Evolutionary conservation across 306 rosid species (phyloP), one percentile per base, ranked within the genome.

Genomic region (Ziziphus jujuba): DNA sequence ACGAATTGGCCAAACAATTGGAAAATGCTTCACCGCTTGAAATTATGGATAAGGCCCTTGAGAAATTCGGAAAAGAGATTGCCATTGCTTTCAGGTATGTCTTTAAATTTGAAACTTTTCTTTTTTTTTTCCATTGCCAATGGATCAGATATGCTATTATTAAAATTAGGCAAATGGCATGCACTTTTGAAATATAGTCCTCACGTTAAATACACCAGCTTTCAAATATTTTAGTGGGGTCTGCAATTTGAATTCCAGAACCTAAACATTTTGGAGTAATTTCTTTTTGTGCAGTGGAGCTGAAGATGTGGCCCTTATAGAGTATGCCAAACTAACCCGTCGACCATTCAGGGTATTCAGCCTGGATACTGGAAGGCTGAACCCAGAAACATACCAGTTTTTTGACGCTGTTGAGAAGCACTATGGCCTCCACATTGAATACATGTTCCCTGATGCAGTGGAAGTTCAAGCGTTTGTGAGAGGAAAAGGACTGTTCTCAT

Each of bases 381-480:
- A 86, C 44, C 88, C 88, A 19, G 91, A 86, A 76, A 86, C 91
- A 10, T 86, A 86, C 21, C 80, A 47, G 45, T 20, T 81, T 24
- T 86, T 86, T 45, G 84, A 86, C 9, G 70, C 69, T 0, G 88
- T 86, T 66, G 91, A 86, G 84, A 86, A 83, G 76, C 86, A 56
- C 23, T 86, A 86, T 72, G 86, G 84, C 57, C 83, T 86, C 69
- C 88, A 48, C 74, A 86, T 86, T 28, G 88, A 83, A n/a, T 86
- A 86, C 78, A 86, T 75, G 84, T 84, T 84, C 62, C 89, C 89
- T 40, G 86, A 84, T 66, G 82, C 89, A 7, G 80, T 84, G 54
- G 89, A 84, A 78, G 86, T 84, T 78, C 91, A 86, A 77, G 91
- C 81, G 25, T 83, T 84, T 56, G 89, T 86, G 22, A 81, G 91